Percentiles rank a stretch among this genome's conserved stretches.
phyloP scores from a whole-genome alignment of 2,329 filamentous ascomycete genomes.

The Helicocarpus griseus region DNA sequence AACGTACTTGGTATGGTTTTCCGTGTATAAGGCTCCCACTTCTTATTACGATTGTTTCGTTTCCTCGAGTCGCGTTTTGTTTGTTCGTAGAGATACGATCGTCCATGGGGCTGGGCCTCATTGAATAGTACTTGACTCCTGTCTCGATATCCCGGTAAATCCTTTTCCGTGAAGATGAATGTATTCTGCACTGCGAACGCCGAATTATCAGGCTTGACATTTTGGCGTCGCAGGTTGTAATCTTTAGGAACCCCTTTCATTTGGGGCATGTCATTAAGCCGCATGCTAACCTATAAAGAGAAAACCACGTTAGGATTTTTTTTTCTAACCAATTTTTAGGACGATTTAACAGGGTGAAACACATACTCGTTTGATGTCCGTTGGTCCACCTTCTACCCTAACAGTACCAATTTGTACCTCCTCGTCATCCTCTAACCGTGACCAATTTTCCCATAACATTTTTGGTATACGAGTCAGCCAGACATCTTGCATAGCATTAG shows the following conservation, averaged over 20 bases:
- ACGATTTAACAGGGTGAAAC: background rate
- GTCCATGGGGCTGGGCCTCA: slow-evolving; percentile 24
- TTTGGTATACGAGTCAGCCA: slow-evolving; percentile 73
- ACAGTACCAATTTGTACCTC: slow-evolving; percentile 75
- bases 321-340: background rate
- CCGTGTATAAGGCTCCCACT: slow-evolving; percentile 48
- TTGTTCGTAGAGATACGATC: slow-evolving; percentile 38
- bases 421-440: slow-evolving; percentile 64
- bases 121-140: slow-evolving; percentile 34
- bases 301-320: slow-evolving; percentile 3
- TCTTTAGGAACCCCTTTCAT: slow-evolving; percentile 76
- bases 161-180: slow-evolving; percentile 87
- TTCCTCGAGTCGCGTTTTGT: slow-evolving; percentile 36
- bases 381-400: slow-evolving; percentile 47
- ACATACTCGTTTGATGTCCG: slow-evolving; percentile 40
- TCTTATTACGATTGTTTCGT: slow-evolving; percentile 43
- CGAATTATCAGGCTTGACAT: slow-evolving; percentile 36
- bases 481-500: slow-evolving; percentile 36
- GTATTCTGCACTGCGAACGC: slow-evolving; percentile 60
- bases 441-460: slow-evolving; percentile 73
- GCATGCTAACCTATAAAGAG: slow-evolving; percentile 52
- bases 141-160: slow-evolving; percentile 65
- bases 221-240: slow-evolving; percentile 68
- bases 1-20: slow-evolving; percentile 61
- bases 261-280: slow-evolving; percentile 56